Evolutionary conservation across 441 rosid species (phyloP), one percentile per base, ranked within the genome.

Genomic region (Dalechampia spathulata): DNA sequence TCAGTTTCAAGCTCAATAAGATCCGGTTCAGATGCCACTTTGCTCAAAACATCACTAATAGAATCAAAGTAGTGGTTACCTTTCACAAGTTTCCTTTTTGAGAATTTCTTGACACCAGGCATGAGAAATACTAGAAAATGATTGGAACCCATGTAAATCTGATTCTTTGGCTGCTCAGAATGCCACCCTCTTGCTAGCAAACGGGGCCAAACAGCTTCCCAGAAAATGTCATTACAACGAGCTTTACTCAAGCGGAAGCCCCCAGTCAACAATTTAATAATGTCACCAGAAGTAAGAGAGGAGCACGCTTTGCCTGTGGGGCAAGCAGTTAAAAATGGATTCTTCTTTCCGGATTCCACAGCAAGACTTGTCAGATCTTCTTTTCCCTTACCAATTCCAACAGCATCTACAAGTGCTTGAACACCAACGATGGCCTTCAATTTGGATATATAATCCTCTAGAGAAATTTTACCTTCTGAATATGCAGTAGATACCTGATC

Each of bases 191-290:
- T 69, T 26, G 86, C 91, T 8, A 86, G 70, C 63, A 86, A 68
- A 49, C 89, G 91, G 2, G 95, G 95, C 95, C 95, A 86, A 46
- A 83, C 82, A 49, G 87, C 89, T 74, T 86, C 95, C 95, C 95
- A 83, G 60, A 83, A 86, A 42, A 86, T 76, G 70, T 86, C 89
- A 58, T 57, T 83, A 55, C 77, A 72, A 15, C 91, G 89, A 27
- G 87, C 83, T 74, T 86, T 86, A 72, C 86, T 80, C 64, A 83
- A 63, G 48, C 91, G 82, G 38, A 75, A 64, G 45, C 71, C 78
- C 17, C 91, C 86, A 14, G 82, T 85, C 72, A 89, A 62, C 16
- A 77, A 64, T 37, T 68, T 73, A 44, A 86, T 67, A 62, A 89
- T 80, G 27, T 79, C 96, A 48, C 62, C 60, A 23, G 78, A 59